A percentile compares a stretch with the other conserved stretches of the same genome.
phyloP scores from a whole-genome alignment of 495 filamentous ascomycete species.

The Daldinia childiae region DNA sequence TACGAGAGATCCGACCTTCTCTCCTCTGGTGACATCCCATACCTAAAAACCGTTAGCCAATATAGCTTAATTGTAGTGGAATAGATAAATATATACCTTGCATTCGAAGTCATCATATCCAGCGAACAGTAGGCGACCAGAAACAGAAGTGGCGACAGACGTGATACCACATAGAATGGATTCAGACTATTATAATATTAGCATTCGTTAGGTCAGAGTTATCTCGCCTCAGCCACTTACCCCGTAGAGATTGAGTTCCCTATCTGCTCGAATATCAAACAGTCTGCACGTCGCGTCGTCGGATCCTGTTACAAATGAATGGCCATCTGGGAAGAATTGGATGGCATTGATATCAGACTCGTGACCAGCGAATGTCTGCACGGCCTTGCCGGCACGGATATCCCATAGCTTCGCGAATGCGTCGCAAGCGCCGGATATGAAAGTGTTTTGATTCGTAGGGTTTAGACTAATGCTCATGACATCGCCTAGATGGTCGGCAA shows the following conservation, averaged over 20 bases:
- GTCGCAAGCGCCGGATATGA: conserved; percentile 98
- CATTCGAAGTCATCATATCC: conserved; percentile 99
- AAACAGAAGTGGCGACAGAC: conserved; percentile 97
- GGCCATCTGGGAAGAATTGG: conserved; percentile 98
- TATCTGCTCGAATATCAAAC: conserved; percentile 96
- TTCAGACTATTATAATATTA: conserved; percentile 74
- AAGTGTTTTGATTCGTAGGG: conserved; percentile 97
- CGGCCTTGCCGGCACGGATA: conserved; percentile 96
- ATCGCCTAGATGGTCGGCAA: conserved; percentile 97
- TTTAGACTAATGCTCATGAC: conserved; percentile 99
- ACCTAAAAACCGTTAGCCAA: conserved; percentile 66
- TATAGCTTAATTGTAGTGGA: neutral
- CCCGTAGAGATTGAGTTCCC: conserved; percentile 95
- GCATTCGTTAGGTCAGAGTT: conserved; percentile 2
- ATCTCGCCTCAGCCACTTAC: conserved; percentile 61
- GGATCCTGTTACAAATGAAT: conserved; percentile 97
- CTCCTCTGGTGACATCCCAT: conserved; percentile 96
- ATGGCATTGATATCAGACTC: conserved; percentile 99
- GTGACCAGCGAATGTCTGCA: conserved; percentile 97
- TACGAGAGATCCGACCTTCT: conserved; percentile 94
- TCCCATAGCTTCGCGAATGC: conserved; percentile 99
- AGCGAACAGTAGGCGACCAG: conserved; percentile 92
- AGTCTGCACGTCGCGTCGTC: conserved; percentile 97
- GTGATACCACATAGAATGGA: conserved; percentile 98
- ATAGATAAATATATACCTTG: conserved; percentile 73